phyloP scores from a whole-genome alignment of 2,329 filamentous ascomycete genomes.

The Acephala macrosclerotiorum region DNA sequence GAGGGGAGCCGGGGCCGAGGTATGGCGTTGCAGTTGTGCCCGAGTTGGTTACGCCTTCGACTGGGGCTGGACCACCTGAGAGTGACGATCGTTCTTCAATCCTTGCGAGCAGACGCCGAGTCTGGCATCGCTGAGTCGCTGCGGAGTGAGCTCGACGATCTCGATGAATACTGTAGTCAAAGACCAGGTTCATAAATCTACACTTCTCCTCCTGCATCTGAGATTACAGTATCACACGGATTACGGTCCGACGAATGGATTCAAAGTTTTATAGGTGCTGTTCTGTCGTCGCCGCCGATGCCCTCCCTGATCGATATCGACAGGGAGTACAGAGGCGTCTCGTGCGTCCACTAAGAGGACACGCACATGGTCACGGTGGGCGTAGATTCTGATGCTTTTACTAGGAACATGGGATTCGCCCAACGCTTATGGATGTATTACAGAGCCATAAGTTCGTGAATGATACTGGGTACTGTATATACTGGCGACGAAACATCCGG shows the following conservation, averaged over 20 bases:
- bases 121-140: not conserved
- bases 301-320: not conserved
- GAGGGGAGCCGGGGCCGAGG: not conserved
- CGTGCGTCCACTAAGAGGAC: not conserved
- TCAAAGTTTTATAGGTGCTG: not conserved
- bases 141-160: not conserved
- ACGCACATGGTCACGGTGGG: constrained; percentile 4
- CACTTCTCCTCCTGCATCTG: not conserved
- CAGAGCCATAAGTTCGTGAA: constrained; percentile 1
- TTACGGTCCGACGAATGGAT: not conserved
- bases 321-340: not conserved
- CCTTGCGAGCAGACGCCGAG: not conserved
- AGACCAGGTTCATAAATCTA: not conserved
- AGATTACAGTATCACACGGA: not conserved
- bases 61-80: constrained; percentile 2
- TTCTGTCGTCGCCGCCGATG: not conserved
- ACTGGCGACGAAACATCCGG: constrained; percentile 1
- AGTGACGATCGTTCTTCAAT: constrained; percentile 4
- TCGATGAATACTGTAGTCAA: not conserved
- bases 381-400: not conserved
- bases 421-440: constrained; percentile 5
- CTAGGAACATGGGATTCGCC: not conserved
- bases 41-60: not conserved
- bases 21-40: not conserved
- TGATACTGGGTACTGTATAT: not conserved